Evolutionary conservation across 1,284 basidiomycete genomes (phyloP).

Genomic region (Xerocomus amazonicus): DNA sequence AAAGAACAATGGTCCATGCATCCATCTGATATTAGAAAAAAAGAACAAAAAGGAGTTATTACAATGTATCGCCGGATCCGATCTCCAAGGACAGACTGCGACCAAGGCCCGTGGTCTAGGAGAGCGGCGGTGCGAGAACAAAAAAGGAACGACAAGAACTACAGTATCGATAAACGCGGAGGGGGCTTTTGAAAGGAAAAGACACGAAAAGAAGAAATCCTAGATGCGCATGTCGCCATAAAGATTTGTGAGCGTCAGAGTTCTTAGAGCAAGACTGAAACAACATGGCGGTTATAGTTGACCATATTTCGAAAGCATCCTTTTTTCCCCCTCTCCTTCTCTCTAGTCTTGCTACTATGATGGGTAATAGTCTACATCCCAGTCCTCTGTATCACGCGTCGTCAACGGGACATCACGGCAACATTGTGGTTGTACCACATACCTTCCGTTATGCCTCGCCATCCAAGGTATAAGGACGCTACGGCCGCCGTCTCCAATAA

Average conservation of each 20-base stretch:
- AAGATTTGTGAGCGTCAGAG: neutral
- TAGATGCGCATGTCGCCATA: constrained; percentile 1
- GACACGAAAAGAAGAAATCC: neutral
- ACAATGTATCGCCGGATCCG: constrained; percentile 3
- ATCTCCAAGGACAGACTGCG: neutral
- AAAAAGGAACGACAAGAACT: constrained; percentile 5
- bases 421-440: constrained; percentile 28
- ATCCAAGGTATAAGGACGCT: constrained; percentile 68
- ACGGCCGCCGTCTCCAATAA: constrained; percentile 71
- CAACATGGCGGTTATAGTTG: constrained; percentile 15
- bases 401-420: constrained; percentile 6
- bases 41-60: neutral
- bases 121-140: constrained; percentile 5
- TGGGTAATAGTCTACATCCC: constrained; percentile 30
- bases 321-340: neutral
- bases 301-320: neutral
- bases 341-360: constrained; percentile 16
- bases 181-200: no score
- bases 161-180: neutral
- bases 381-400: constrained; percentile 25
- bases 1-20: neutral
- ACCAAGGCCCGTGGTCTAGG: neutral
- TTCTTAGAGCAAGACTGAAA: constrained; percentile 4
- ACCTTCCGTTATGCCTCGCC: constrained; percentile 86
- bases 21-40: neutral